phyloP scores from a whole-genome alignment of 2,329 filamentous ascomycete species.

The Penicillium sp. region DNA sequence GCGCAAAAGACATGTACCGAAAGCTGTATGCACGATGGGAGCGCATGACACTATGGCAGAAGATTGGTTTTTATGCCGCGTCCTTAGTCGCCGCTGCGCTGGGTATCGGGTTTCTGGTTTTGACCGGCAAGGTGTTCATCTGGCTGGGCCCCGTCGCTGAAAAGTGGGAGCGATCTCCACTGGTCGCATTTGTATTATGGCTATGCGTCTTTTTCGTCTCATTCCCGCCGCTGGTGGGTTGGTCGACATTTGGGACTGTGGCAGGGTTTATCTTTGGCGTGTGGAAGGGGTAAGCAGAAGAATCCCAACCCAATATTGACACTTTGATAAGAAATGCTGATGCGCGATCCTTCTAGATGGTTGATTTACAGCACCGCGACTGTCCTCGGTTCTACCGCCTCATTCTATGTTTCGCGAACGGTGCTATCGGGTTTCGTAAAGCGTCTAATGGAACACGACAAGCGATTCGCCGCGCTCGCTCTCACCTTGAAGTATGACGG shows the following conservation, averaged over 20 bases:
- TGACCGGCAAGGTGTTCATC: slow-evolving; percentile 74
- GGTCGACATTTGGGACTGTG: slow-evolving; percentile 69
- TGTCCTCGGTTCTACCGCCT: slow-evolving; percentile 68
- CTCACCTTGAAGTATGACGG: slow-evolving; percentile 88
- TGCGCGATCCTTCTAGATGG: slow-evolving; percentile 57
- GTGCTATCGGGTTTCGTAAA: slow-evolving; percentile 75
- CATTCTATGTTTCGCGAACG: slow-evolving; percentile 76
- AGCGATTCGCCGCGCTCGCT: slow-evolving; percentile 79
- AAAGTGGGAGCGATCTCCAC: slow-evolving; percentile 68
- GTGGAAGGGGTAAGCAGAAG: slow-evolving; percentile 60
- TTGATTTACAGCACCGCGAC: slow-evolving; percentile 75
- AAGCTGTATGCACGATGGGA: slow-evolving; percentile 34
- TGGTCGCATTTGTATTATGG: slow-evolving; percentile 73
- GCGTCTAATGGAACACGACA: slow-evolving; percentile 73
- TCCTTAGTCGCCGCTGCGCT: slow-evolving; percentile 52
- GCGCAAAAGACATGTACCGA: slow-evolving; percentile 33
- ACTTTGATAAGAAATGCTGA: slow-evolving; percentile 1
- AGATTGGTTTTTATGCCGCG: slow-evolving; percentile 53
- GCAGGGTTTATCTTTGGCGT: slow-evolving; percentile 68
- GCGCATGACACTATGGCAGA: slow-evolving; percentile 53
- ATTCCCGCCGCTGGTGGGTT: slow-evolving; percentile 84
- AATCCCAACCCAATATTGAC: neutral
- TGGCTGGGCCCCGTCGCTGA: slow-evolving; percentile 68
- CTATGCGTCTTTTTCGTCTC: slow-evolving; percentile 67
- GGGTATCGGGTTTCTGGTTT: slow-evolving; percentile 66